phyloP scores from a whole-genome alignment of 805 yeast genomes.

The Cyberlindnera bimundalis region DNA sequence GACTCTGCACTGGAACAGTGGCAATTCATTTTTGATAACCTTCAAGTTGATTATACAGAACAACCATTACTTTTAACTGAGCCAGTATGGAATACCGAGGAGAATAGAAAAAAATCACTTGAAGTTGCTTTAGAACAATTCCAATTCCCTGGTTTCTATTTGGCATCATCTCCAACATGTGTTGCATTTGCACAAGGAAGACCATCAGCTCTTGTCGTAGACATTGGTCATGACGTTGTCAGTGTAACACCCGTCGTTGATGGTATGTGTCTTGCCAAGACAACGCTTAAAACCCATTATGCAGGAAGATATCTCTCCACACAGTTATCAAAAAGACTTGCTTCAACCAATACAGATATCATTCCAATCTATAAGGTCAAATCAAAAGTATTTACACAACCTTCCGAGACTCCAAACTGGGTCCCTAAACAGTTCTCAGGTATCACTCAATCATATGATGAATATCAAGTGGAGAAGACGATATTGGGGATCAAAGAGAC shows the following conservation, averaged over 20 bases:
- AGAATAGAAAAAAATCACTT: constrained; percentile 63
- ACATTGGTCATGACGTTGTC: constrained; percentile 74
- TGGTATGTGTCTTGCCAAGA: constrained; percentile 70
- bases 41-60: constrained; percentile 53
- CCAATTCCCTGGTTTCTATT: constrained; percentile 74
- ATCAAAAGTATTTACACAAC: constrained; percentile 36
- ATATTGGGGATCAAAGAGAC: constrained; percentile 77
- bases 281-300: constrained; percentile 65
- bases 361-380: constrained; percentile 49
- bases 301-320: constrained; percentile 68
- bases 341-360: constrained; percentile 32
- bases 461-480: constrained; percentile 52
- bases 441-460: constrained; percentile 43
- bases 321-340: constrained; percentile 44
- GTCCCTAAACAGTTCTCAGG: constrained; percentile 18
- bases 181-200: constrained; percentile 86
- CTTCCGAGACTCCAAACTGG: constrained; percentile 34
- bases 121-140: constrained; percentile 68
- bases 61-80: constrained; percentile 83
- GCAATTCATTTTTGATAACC: constrained; percentile 50
- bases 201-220: constrained; percentile 83
- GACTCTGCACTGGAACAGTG: constrained; percentile 79
- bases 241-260: constrained; percentile 82
- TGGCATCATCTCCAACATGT: constrained; percentile 83
- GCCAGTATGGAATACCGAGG: constrained; percentile 76